A percentile compares a stretch with the other conserved stretches of the same genome.
Conservation (phyloP, 1,284 basidiomycete genomes). For the Kwoniella shivajii region DNA sequence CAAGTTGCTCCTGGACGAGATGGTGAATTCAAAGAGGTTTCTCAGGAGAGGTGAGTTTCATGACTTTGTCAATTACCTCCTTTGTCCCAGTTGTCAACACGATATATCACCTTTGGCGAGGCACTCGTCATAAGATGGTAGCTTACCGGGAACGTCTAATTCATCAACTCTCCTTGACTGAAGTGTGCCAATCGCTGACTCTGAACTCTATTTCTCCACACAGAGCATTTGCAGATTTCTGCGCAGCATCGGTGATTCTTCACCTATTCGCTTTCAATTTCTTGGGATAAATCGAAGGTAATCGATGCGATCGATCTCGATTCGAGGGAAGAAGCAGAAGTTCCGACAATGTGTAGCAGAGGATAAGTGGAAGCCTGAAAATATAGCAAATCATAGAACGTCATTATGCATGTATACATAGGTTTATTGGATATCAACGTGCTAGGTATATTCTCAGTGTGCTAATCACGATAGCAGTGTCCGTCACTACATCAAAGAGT, state of each 20-base stretch:
- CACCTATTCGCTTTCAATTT: constrained; percentile 99
- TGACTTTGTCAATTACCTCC: background rate
- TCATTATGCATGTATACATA: constrained; percentile 7
- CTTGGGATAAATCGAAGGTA: constrained; percentile 64
- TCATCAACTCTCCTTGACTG: background rate
- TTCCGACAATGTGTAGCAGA: too few relatives aligned
- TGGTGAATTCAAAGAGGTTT: constrained; percentile 81
- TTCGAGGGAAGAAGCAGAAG: too few relatives aligned
- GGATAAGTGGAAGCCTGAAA: too few relatives aligned
- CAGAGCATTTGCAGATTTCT: constrained; percentile 96
- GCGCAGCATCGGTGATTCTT: constrained; percentile 86
- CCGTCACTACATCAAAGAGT: too few relatives aligned
- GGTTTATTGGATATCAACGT: constrained; percentile 3
- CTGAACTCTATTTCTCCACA: background rate
- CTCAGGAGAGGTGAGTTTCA: constrained; percentile 80
- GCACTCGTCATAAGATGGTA: background rate
- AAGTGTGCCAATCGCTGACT: background rate
- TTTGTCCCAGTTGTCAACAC: background rate
- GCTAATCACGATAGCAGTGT: too few relatives aligned
- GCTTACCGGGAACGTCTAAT: background rate
- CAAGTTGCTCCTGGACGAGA: constrained; percentile 76
- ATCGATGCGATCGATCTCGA: too few relatives aligned
- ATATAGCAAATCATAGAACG: background rate
- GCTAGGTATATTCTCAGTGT: too few relatives aligned
- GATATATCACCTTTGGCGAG: background rate